These are phyloP conservation scores for Mycothermus thermophilus DNA, from an alignment of 495 filamentous ascomycete genomes.

Conservation along the genomic window DNA sequence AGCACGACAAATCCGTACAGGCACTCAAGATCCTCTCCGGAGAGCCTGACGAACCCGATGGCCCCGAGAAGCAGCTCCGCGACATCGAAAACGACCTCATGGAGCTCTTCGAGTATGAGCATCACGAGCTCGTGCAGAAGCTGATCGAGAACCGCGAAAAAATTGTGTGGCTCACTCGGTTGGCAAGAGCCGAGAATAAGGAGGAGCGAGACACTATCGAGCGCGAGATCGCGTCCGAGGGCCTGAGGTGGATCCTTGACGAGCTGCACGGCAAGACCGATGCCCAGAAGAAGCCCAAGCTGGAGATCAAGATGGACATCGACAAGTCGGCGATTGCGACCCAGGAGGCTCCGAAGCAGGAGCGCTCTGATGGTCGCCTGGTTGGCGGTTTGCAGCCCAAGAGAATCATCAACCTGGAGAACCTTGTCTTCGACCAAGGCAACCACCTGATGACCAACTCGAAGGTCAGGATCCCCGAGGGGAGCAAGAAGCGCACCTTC, in stretches of 20 bases:
- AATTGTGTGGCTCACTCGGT: slow-evolving; percentile 86
- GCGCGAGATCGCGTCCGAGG: slow-evolving; percentile 75
- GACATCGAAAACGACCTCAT: slow-evolving; percentile 98
- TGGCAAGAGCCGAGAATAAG: slow-evolving; percentile 71
- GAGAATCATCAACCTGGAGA: slow-evolving; percentile 82
- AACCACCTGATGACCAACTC: slow-evolving; percentile 98
- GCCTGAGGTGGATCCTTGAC: slow-evolving; percentile 74
- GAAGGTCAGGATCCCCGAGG: slow-evolving; percentile 86
- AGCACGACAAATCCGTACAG: slow-evolving; percentile 73
- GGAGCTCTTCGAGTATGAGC: slow-evolving; percentile 95
- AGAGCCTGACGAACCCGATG: slow-evolving; percentile 52
- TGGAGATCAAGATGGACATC: slow-evolving; percentile 88
- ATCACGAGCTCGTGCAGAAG: slow-evolving; percentile 83
- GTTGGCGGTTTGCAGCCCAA: slow-evolving; percentile 78
- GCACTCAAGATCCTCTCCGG: slow-evolving; percentile 71
- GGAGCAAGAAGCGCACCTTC: slow-evolving; percentile 85
- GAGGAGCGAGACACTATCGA: slow-evolving; percentile 68
- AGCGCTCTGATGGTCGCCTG: slow-evolving; percentile 48
- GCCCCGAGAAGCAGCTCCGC: slow-evolving; percentile 64
- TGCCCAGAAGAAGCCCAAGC: slow-evolving; percentile 51
- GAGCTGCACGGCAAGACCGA: slow-evolving; percentile 55
- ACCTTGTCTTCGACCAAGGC: slow-evolving; percentile 91
- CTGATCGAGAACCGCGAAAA: slow-evolving; percentile 85
- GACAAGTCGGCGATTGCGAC: slow-evolving; percentile 49
- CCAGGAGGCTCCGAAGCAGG: slow-evolving; percentile 28